phyloP scores from a whole-genome alignment of 352 stramenopile genomes.

The Phytophthora pluvialis region DNA sequence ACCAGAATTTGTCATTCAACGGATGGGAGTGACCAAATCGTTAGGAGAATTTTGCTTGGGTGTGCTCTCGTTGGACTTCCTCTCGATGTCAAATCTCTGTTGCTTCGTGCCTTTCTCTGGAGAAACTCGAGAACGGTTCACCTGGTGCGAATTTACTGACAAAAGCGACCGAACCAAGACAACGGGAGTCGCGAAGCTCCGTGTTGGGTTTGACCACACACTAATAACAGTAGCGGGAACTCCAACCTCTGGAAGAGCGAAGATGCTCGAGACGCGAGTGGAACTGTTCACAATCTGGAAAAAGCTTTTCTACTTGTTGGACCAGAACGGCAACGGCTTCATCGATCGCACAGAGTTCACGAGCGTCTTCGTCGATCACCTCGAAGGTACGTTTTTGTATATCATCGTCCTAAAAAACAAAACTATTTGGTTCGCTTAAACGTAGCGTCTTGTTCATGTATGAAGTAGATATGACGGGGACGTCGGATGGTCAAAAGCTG shows the following conservation, averaged over 20 bases:
- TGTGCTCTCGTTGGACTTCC: slow-evolving; percentile 25
- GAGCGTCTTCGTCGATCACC: slow-evolving; percentile 43
- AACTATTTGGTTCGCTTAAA: neutral
- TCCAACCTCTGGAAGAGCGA: neutral
- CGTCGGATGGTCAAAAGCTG: slow-evolving; percentile 50
- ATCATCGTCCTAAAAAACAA: no score
- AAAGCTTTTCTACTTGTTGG: slow-evolving; percentile 74
- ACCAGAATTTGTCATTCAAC: slow-evolving; percentile 24
- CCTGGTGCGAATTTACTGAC: slow-evolving; percentile 35
- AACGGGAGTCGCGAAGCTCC: slow-evolving; percentile 28
- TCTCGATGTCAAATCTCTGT: slow-evolving; percentile 12
- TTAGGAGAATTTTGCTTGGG: slow-evolving; percentile 43
- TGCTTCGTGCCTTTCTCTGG: neutral
- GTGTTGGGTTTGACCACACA: slow-evolving; percentile 15
- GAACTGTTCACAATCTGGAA: slow-evolving; percentile 60
- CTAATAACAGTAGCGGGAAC: neutral
- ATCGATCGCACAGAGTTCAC: slow-evolving; percentile 72
- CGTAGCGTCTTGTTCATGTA: neutral
- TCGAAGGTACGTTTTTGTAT: slow-evolving; percentile 35
- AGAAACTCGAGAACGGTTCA: neutral
- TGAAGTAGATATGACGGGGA: slow-evolving; percentile 40
- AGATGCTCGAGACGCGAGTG: slow-evolving; percentile 11
- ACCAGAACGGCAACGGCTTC: slow-evolving; percentile 55
- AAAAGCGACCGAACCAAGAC: slow-evolving; percentile 22
- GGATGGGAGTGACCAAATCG: slow-evolving; percentile 30